These are phyloP conservation scores for Pleurotus ostreatus DNA, from an alignment of 768 basidiomycete genomes.

Conservation along the genomic window DNA sequence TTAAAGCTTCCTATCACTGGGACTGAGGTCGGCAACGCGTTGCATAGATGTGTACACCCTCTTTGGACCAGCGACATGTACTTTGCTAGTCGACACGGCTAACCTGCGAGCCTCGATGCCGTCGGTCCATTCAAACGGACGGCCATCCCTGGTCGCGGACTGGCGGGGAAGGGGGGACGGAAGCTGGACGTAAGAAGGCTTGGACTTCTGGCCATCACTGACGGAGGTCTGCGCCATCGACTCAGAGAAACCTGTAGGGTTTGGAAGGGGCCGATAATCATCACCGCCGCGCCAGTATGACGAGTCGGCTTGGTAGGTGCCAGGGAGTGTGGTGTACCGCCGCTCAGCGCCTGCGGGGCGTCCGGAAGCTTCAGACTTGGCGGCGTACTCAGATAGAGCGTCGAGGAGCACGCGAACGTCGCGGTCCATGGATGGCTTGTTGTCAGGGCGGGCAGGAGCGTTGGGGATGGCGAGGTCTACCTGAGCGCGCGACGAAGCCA, in stretches of 20 bases:
- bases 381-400: conserved; percentile 10
- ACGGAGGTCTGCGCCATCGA: neutral
- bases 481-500: neutral
- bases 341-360: neutral
- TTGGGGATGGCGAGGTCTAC: conserved; percentile 4
- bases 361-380: neutral
- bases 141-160: neutral
- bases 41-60: neutral
- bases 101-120: neutral
- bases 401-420: conserved; percentile 16
- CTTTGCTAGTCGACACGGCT: neutral
- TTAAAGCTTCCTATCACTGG: neutral
- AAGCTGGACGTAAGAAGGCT: neutral
- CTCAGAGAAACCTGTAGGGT: neutral
- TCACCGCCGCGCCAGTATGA: neutral
- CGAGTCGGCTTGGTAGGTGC: neutral
- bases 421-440: conserved; percentile 6
- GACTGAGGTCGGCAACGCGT: no score
- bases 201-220: neutral
- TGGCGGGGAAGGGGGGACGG: neutral
- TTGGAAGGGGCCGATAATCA: neutral
- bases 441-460: neutral
- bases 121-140: neutral
- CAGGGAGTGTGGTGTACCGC: neutral
- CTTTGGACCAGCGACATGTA: neutral